Conservation (phyloP, 306 rosid genomes). For the Trifolium repens region DNA sequence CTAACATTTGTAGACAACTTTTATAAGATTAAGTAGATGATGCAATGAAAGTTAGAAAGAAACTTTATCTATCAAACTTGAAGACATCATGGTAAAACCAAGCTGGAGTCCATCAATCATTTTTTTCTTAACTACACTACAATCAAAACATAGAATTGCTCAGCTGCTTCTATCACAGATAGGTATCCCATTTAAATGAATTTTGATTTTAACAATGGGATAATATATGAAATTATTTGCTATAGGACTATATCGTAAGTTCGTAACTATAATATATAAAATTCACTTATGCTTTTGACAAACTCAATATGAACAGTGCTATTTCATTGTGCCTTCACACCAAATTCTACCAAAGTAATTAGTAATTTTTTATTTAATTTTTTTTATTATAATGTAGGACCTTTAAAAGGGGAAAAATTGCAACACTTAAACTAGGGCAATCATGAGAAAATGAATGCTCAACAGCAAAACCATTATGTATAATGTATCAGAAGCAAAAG, state of each 20-base stretch:
- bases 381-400: not conserved
- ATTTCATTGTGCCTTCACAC: not conserved
- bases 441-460: slow-evolving; percentile 1
- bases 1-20: slow-evolving; percentile 47
- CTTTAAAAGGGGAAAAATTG: not conserved
- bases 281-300: no score
- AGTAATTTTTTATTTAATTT: not conserved
- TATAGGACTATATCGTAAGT: no score
- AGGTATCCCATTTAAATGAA: no score
- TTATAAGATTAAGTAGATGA: slow-evolving; percentile 34
- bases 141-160: not conserved
- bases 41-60: slow-evolving; percentile 12
- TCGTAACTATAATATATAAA: no score
- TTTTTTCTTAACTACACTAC: not conserved
- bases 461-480: slow-evolving; percentile 9
- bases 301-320: not conserved
- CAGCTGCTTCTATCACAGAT: not conserved
- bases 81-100: slow-evolving; percentile 2
- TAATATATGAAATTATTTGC: not conserved
- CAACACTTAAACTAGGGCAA: not conserved
- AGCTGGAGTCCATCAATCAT: not conserved
- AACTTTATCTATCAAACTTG: slow-evolving; percentile 4
- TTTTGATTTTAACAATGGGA: not conserved
- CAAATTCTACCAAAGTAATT: not conserved
- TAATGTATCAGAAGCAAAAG: slow-evolving; percentile 2